A percentile compares a stretch with the other conserved stretches of the same genome.
Evolutionary conservation across 192 early-diverging fungal species (phyloP).

Genomic region (Diversispora eburnea): DNA sequence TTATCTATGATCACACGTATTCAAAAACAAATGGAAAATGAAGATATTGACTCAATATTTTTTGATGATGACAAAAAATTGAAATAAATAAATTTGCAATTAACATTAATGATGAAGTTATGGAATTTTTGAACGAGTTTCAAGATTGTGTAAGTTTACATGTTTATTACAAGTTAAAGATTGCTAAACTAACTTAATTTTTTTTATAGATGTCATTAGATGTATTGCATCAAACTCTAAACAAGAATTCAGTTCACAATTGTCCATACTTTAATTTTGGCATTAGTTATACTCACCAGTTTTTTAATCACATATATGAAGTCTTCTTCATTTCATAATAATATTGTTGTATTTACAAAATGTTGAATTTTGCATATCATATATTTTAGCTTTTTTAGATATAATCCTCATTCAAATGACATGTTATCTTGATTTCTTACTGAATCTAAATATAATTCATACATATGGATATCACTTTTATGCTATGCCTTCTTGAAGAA

Average conservation of each 20-base stretch:
- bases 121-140: background rate
- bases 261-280: background rate
- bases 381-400: background rate
- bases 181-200: background rate
- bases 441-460: constrained; percentile 6
- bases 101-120: background rate
- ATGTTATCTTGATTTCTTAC: background rate
- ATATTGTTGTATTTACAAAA: background rate
- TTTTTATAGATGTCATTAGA: background rate
- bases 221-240: background rate
- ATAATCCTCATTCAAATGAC: constrained; percentile 4
- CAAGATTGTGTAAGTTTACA: background rate
- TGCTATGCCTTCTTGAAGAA: constrained; percentile 5
- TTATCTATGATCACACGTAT: background rate
- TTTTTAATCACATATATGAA: constrained; percentile 8
- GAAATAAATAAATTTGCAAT: constrained; percentile 5
- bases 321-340: background rate
- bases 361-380: background rate
- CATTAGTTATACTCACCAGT: background rate
- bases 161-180: background rate
- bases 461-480: background rate
- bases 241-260: background rate
- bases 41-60: background rate
- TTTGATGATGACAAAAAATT: background rate
- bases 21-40: constrained; percentile 4